Conservation (phyloP, 768 basidiomycete species). For the Obba rivulosa region DNA sequence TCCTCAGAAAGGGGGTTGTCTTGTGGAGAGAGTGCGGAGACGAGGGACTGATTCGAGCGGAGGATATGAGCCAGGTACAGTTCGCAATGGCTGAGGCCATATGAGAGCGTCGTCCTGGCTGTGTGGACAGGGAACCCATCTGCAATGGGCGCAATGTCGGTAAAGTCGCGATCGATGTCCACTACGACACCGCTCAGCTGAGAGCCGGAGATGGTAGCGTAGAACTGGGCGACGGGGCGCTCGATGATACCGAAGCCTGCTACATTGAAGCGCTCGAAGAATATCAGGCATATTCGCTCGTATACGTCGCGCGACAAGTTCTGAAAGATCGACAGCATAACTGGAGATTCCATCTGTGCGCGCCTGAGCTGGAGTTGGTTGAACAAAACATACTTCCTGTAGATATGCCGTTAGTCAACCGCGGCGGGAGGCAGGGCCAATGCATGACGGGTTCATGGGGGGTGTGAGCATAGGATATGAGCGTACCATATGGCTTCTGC, state of each 20-base stretch:
- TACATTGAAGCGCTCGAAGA: constrained; percentile 91
- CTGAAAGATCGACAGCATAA: constrained; percentile 65
- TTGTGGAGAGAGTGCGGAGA: constrained; percentile 51
- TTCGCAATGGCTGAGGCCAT: constrained; percentile 72
- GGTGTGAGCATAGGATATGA: too few relatives aligned
- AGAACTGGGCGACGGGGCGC: constrained; percentile 80
- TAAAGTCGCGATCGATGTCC: constrained; percentile 73
- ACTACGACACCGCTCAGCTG: constrained; percentile 70
- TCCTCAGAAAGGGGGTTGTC: constrained; percentile 41
- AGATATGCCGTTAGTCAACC: neutral
- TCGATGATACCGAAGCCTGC: constrained; percentile 78
- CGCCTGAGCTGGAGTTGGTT: constrained; percentile 68
- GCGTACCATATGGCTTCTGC: constrained; percentile 86
- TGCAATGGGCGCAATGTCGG: constrained; percentile 73
- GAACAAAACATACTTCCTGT: constrained; percentile 85
- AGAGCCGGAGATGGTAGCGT: constrained; percentile 50
- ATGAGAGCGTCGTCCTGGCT: constrained; percentile 47
- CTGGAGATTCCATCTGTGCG: constrained; percentile 82
- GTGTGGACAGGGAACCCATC: constrained; percentile 62
- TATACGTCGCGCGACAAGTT: constrained; percentile 61
- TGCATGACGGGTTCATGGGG: too few relatives aligned
- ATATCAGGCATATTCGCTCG: constrained; percentile 74
- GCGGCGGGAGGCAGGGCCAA: too few relatives aligned
- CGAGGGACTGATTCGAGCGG: constrained; percentile 60
- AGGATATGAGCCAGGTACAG: constrained; percentile 71